Base-by-base conservation (phyloP, 345 rosid genomes). In the Nephelium lappaceum region DNA sequence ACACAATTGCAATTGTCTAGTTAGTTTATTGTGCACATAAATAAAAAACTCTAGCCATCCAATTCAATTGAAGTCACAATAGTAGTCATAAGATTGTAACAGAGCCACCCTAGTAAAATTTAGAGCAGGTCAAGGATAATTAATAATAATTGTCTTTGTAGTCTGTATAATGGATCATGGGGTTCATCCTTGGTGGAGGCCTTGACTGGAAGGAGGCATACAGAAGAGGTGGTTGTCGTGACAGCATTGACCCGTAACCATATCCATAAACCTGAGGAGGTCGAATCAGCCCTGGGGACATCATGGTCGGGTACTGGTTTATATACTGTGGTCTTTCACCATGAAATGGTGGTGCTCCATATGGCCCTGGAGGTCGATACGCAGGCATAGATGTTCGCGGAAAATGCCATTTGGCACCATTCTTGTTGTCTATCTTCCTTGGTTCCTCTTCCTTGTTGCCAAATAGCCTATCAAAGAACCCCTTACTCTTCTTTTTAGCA, bases 101-200 rank as follows among this genome's bases (percentile, higher is more conserved):
- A 10, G 9, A 53, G 15, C 16, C 5, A 16, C 18, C 58, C 5
- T 49, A 49, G 14, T 12, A 12, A 49, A 49, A 12, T 53, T 53
- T 16, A 53, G 58, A 45, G 57, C 8, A 61, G 69, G 10, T 62
- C 77, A 63, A 43, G 69, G 77, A 63, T 43, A 45, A 62, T 31
- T 15, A 19, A 49, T 14, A 18, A 19, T 18, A 47, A 18, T 73
- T 41, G 42, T 73, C 76, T 4, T 24, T 10, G 14, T 62, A 74
- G 58, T 57, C 49, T 8, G 69, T 74, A 23, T 62, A 74, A 57
- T 62, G 77, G 58, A 43, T 63, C 77, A 74, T 74, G 5, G 77
- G 77, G 66, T 74, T 74, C 69, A 63, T 25, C 41, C 15, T 73
- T 16, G 60, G 43, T 11, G 64, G 31, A 57, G 66, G 49, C 51